phyloP scores from a whole-genome alignment of 768 basidiomycete species.

The Lyophyllum semitale region DNA sequence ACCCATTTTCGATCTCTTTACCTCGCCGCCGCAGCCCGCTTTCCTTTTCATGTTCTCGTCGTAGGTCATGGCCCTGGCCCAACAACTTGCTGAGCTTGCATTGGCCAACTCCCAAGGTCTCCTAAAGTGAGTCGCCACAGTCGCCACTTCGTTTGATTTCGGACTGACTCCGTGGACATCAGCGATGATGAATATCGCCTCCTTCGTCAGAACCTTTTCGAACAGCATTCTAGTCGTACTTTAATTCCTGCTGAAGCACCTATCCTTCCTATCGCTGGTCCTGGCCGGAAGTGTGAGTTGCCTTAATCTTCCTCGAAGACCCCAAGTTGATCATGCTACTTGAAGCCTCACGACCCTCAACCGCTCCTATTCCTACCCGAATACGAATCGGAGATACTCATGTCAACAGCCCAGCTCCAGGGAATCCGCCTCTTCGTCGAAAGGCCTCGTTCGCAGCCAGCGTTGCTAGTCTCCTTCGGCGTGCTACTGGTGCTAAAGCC shows the following conservation, averaged over 20 bases:
- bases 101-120: conserved; percentile 65
- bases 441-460: conserved; percentile 28
- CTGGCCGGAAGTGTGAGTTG: conserved; percentile 16
- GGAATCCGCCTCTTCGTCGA: conserved; percentile 21
- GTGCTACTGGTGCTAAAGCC: conserved; percentile 37
- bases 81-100: conserved; percentile 69
- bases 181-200: conserved; percentile 78
- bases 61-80: conserved; percentile 50
- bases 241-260: conserved; percentile 31
- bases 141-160: neutral
- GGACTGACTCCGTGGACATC: neutral
- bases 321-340: neutral
- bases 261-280: conserved; percentile 26
- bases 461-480: conserved; percentile 38
- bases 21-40: conserved; percentile 1
- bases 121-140: conserved; percentile 49
- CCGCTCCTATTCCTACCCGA: neutral
- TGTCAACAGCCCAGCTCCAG: conserved; percentile 6
- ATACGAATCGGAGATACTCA: conserved; percentile 10
- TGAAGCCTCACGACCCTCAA: conserved; percentile 1
- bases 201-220: conserved; percentile 67
- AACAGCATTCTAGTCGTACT: conserved; percentile 47
- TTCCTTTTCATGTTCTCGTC: conserved; percentile 23
- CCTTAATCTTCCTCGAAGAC: neutral
- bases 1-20: neutral